Conservation (phyloP, 305 asterid species). For the Fraxinus angustifolia region DNA sequence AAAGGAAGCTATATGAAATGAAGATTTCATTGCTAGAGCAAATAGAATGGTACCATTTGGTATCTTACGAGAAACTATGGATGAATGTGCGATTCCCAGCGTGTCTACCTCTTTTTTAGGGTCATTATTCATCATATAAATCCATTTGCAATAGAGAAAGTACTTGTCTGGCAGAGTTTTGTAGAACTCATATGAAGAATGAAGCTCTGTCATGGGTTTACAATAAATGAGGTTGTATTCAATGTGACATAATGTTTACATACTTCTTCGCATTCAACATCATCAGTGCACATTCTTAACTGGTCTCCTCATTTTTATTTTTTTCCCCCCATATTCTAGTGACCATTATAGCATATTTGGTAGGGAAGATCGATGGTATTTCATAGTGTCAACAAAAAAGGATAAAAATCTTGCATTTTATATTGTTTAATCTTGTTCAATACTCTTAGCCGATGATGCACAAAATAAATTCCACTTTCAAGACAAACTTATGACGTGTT, state of each 20-base stretch:
- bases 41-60: conserved; percentile 78
- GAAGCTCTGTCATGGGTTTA: not conserved
- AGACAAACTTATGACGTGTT: not conserved
- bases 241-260: not conserved
- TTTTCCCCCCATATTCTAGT: not conserved
- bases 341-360: not conserved
- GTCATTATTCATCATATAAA: not conserved
- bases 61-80: conserved; percentile 74
- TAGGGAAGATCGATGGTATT: not conserved
- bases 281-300: not conserved
- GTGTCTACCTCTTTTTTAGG: conserved; percentile 66
- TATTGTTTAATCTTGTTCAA: no score
- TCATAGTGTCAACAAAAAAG: not conserved
- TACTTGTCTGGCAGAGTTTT: not conserved
- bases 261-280: not conserved
- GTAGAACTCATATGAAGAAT: not conserved
- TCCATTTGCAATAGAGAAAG: not conserved
- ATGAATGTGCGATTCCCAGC: conserved; percentile 80
- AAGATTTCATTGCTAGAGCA: conserved; percentile 71
- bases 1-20: conserved; percentile 72
- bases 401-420: no score
- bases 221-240: not conserved
- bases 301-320: not conserved
- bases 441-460: not conserved
- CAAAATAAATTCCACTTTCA: not conserved